Evolutionary conservation across 176 grass and related monocot species (phyloP), one percentile per base, ranked within the genome.

Genomic region (Canna indica): DNA sequence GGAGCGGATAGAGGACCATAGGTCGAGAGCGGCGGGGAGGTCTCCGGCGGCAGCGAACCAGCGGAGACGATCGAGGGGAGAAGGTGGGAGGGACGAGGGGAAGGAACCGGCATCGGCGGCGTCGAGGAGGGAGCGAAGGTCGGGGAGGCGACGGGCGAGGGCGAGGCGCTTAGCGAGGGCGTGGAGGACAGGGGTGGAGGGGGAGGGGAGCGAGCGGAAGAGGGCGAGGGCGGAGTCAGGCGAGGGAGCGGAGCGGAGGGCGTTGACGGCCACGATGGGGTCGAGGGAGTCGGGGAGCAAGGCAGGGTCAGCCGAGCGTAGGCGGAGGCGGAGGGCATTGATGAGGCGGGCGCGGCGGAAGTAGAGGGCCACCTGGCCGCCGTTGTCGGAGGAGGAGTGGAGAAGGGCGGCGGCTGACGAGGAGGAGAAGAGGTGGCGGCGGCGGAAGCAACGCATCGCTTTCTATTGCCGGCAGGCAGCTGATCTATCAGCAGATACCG

Each of bases 271-370:
- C 28, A 87, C 77, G 58, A 87, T 72, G 30, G 76, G 52, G 64
- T 81, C 81, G 50, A 73, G 73, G 20, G 47, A 59, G 47, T 29
- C 38, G 61, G 41, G 60, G 35, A 3, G 47, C 39, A 20, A 64
- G 7, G 31, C 24, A 35, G 58, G 64, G 3, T 53, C 70, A 13
- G 77, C 11, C 10, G 58, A 72, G 1, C 57, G 77, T 29, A 36
- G 58, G 29, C 84, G 76, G 16, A 87, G 73, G 50, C 78, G 81
- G 15, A 82, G 39, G 24, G 79, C n/a, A 69, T 91, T 76, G 69
- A 91, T 87, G 73, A 85, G 73, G 73, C 82, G 82, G 5, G 85
- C 76, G 59, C 85, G 85, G 58, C 74, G 79, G 82, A 91, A 75
- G 76, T 91, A 91, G 76, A 80, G 80, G 22, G 85, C 70, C 1